Conservation (phyloP, 2,329 filamentous ascomycete species). For the Trichoderma oligosporum region DNA sequence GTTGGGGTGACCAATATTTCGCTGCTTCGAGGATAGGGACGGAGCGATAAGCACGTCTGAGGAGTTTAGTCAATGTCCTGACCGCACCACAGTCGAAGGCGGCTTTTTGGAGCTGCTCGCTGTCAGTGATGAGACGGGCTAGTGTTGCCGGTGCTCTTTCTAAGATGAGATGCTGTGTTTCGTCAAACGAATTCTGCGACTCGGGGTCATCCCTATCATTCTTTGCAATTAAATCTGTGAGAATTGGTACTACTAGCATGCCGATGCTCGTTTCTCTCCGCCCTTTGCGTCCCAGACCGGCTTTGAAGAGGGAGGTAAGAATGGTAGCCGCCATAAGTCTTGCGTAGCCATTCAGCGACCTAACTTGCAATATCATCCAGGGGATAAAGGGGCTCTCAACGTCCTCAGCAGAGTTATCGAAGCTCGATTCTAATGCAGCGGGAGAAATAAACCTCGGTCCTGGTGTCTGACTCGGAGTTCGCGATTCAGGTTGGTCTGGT, state of each 20-base stretch:
- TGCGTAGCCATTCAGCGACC: slow-evolving; percentile 54
- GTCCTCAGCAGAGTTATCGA: slow-evolving; percentile 48
- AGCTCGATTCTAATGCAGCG: slow-evolving; percentile 33
- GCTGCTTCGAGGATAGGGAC: slow-evolving; percentile 32
- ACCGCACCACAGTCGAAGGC: slow-evolving; percentile 64
- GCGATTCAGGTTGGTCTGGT: slow-evolving; percentile 28
- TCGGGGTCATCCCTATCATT: slow-evolving; percentile 45
- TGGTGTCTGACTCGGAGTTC: slow-evolving; percentile 30
- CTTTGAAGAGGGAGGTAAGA: slow-evolving; percentile 64
- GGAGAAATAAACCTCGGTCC: slow-evolving; percentile 30
- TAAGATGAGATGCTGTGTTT: slow-evolving; percentile 43
- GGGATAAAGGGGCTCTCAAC: slow-evolving; percentile 68
- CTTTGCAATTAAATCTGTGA: slow-evolving; percentile 58
- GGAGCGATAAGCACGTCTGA: slow-evolving; percentile 51
- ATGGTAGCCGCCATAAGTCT: slow-evolving; percentile 67
- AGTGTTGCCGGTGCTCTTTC: slow-evolving; percentile 73
- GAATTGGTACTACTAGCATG: slow-evolving; percentile 64
- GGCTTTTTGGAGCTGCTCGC: slow-evolving; percentile 73
- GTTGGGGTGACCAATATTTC: slow-evolving; percentile 40
- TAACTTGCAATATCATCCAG: slow-evolving; percentile 65
- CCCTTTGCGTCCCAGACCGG: slow-evolving; percentile 60
- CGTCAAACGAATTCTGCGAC: slow-evolving; percentile 36
- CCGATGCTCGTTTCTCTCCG: slow-evolving; percentile 60
- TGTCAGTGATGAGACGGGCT: slow-evolving; percentile 74
- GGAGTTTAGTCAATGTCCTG: slow-evolving; percentile 44